Conservation (phyloP, 2,329 filamentous ascomycete genomes). For the Colletotrichum ledebouriae region DNA sequence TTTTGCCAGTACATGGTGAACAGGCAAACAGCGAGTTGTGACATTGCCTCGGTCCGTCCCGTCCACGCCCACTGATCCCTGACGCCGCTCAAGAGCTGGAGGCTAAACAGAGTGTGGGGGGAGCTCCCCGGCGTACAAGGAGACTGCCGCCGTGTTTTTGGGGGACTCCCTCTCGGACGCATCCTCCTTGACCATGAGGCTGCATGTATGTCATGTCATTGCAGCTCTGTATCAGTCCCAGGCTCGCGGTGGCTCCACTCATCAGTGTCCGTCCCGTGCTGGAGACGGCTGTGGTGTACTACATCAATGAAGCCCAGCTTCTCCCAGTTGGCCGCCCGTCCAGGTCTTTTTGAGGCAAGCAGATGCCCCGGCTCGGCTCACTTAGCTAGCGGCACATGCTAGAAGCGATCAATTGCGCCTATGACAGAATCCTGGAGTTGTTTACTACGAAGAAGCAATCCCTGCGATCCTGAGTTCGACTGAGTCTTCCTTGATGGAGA, state of each 20-base stretch:
- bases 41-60: not conserved
- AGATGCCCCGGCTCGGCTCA: too few species aligned
- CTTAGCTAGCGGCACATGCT: too few species aligned
- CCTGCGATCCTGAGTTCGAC: too few species aligned
- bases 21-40: too few species aligned
- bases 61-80: conserved; percentile 5
- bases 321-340: not conserved
- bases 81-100: conserved; percentile 6
- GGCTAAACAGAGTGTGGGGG: conserved; percentile 28
- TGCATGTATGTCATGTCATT: not conserved
- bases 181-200: conserved; percentile 11
- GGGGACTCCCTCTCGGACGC: conserved; percentile 20
- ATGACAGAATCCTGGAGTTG: too few species aligned
- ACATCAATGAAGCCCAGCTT: not conserved
- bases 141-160: conserved; percentile 22
- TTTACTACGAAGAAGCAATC: too few species aligned
- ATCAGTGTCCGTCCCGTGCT: not conserved
- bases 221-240: not conserved
- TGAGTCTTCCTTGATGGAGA: too few species aligned
- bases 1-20: too few species aligned
- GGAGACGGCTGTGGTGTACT: not conserved
- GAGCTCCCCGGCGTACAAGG: conserved; percentile 36
- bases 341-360: too few species aligned
- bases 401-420: too few species aligned
- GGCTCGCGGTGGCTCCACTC: too few species aligned